Base-by-base conservation (phyloP, 352 stramenopile genomes). In the Phytophthora fragariaefolia region DNA sequence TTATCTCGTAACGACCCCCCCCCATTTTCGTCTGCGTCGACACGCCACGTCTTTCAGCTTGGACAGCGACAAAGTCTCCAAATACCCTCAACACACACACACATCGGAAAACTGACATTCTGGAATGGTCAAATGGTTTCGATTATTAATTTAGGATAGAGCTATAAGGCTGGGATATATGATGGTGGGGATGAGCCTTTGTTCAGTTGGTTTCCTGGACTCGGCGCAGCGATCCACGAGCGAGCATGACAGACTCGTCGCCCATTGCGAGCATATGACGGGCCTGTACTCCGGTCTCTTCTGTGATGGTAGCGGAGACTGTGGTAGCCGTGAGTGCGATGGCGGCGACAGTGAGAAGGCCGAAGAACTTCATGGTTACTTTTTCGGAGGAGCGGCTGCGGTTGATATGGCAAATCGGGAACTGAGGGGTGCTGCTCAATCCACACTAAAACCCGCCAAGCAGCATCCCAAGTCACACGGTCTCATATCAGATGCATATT, bases 241-340 rank as follows among this genome's bases (percentile, higher is more conserved):
- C 49, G 13, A 75, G 43, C 30, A 75, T 18, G 63, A 76, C 55
- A 32, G 56, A 76, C 30, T 73, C 68, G 30, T 76, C 68, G 12
- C 68, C 57, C 57, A 72, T 65, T 18, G 68, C 63, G 17, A 76
- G 40, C 57, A 76, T 73, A 40, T 76, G 57, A 23, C 68, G 63
- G 1, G 57, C 63, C 23, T 22, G 40, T 22, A 65, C 40, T 9
- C 51, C 24, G 13, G 68, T 69, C 26, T 76, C 68, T 69, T 65
- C 32, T 15, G 49, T 28, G 48, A 10, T 4, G 34, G 10, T 34
- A 27, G 20, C 30, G 32, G 42, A 22, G 52, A 30, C 15, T 1
- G 26, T 22, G 12, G 20, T 17, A 40, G 34, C 22, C 9, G 42
- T 8, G 26, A 53, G 18, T 20, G 54, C 22, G 38, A 70, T 12